Evolutionary conservation across 2,329 filamentous ascomycete genomes (phyloP).

Genomic region (Arthroderma uncinatum): DNA sequence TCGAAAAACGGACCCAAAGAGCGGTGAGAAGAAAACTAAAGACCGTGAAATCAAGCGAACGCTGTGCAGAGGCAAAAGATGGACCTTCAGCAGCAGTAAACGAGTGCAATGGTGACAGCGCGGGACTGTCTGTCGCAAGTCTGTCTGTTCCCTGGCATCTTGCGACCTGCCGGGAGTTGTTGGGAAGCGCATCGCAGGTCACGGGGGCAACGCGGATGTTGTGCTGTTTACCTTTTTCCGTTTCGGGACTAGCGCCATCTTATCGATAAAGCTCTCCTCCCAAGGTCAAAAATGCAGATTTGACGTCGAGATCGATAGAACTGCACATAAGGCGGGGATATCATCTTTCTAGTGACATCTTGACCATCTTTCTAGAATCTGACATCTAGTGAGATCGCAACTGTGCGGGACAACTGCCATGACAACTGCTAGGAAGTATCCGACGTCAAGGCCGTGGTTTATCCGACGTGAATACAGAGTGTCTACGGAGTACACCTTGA

Average conservation of each 20-base stretch:
- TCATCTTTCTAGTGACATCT: too few species aligned
- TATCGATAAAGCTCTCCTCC: slow-evolving; percentile 30
- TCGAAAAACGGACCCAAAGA: neutral
- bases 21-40: neutral
- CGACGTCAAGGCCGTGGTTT: too few species aligned
- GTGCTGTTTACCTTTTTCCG: slow-evolving; percentile 28
- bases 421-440: too few species aligned
- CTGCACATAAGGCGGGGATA: too few species aligned
- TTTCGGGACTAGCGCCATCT: slow-evolving; percentile 28
- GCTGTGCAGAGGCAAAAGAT: neutral
- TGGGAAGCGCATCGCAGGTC: neutral
- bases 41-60: neutral
- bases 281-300: neutral
- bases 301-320: too few species aligned
- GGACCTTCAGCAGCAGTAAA: neutral
- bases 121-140: too few species aligned
- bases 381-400: too few species aligned
- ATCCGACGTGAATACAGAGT: too few species aligned
- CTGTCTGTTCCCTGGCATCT: neutral
- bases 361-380: too few species aligned
- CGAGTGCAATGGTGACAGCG: neutral
- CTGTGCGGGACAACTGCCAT: neutral
- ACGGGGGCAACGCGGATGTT: slow-evolving; percentile 19
- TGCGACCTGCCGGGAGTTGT: neutral
- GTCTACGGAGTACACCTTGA: too few species aligned